Evolutionary conservation across 2,329 filamentous ascomycete species (phyloP).

Genomic region (Cercospora zeae-maydis): DNA sequence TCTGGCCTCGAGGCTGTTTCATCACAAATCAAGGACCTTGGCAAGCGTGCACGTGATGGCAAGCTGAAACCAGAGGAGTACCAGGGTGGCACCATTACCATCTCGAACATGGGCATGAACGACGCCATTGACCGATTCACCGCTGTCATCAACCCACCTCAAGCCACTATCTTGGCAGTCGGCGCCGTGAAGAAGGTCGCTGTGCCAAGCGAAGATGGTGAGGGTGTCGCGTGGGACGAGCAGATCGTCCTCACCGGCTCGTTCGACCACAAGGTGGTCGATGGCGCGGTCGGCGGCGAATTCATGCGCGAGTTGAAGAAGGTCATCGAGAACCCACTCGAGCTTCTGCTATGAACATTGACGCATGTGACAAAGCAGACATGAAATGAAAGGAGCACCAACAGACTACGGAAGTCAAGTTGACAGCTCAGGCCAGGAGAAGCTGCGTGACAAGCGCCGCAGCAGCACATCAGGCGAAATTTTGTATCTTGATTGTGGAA

Average conservation of each 20-base stretch:
- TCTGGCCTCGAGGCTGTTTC: constrained; percentile 89
- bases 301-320: constrained; percentile 98
- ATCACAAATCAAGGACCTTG: constrained; percentile 86
- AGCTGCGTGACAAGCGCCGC: not conserved
- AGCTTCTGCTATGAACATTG: constrained; percentile 72
- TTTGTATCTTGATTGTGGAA: constrained; percentile 16
- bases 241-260: constrained; percentile 92
- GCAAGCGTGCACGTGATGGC: constrained; percentile 90
- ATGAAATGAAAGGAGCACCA: constrained; percentile 1
- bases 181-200: constrained; percentile 96
- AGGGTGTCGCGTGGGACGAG: constrained; percentile 82
- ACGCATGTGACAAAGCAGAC: not conserved
- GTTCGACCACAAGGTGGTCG: constrained; percentile 99
- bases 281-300: constrained; percentile 92
- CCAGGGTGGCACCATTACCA: constrained; percentile 97
- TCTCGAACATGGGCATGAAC: constrained; percentile 99
- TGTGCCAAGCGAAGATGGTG: constrained; percentile 77
- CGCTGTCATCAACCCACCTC: constrained; percentile 97
- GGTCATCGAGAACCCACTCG: constrained; percentile 93
- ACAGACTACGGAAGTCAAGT: constrained; percentile 16
- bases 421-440: constrained; percentile 3
- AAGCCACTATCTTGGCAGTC: constrained; percentile 90
- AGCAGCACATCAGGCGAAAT: not conserved
- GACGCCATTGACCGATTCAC: constrained; percentile 92
- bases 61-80: constrained; percentile 99